Conservation (phyloP, 176 grass and related monocot species). For the Phragmites australis region DNA sequence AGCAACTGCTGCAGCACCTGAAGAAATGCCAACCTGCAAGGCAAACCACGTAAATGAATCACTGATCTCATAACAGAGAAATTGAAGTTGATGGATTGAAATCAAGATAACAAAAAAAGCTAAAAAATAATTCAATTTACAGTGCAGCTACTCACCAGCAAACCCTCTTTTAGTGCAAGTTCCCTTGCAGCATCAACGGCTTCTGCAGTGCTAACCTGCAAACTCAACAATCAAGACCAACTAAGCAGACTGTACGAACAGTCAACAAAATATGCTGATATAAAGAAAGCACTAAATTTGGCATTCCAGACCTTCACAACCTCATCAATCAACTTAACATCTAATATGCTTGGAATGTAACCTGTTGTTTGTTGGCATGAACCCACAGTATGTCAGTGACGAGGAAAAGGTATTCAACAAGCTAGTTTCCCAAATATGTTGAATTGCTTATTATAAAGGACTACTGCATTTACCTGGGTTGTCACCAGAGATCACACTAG, state of each 20-base stretch:
- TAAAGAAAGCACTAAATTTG: slow-evolving; percentile 31
- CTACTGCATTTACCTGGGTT: slow-evolving; percentile 61
- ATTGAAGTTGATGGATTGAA: neutral
- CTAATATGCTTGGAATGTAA: slow-evolving; percentile 87
- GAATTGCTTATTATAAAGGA: slow-evolving; percentile 12
- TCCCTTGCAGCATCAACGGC: slow-evolving; percentile 76
- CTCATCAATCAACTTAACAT: slow-evolving; percentile 91
- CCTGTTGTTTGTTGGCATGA: slow-evolving; percentile 50
- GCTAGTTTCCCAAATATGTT: neutral
- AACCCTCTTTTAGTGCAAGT: slow-evolving; percentile 83
- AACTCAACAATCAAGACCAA: slow-evolving; percentile 40
- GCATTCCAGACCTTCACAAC: slow-evolving; percentile 78
- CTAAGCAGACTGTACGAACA: neutral
- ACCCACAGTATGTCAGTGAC: slow-evolving; percentile 19
- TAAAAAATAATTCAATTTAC: neutral
- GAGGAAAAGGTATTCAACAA: neutral
- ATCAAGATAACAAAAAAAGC: neutral
- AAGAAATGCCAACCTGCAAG: slow-evolving; percentile 92
- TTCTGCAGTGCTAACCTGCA: slow-evolving; percentile 77
- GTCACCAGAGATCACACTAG: slow-evolving; percentile 81
- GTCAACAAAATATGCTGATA: slow-evolving; percentile 27
- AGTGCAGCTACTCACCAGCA: slow-evolving; percentile 58
- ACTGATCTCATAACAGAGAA: neutral
- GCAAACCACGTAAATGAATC: slow-evolving; percentile 18
- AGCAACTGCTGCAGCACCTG: slow-evolving; percentile 84